Evolutionary conservation across 208 protist genomes (phyloP).

Genomic region (Trypanosoma melophagium): DNA sequence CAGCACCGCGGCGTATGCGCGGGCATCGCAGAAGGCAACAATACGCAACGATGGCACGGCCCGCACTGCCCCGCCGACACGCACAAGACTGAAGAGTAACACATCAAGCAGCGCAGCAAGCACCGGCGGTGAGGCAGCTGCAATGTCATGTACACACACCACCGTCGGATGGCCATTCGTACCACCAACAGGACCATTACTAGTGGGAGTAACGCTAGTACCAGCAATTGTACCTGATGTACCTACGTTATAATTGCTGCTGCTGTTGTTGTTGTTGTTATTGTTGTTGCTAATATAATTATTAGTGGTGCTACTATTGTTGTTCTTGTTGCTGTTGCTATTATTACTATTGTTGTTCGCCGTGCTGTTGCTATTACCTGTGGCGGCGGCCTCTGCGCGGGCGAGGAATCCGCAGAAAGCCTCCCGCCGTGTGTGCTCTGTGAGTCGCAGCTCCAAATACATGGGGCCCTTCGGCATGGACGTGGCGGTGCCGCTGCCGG

Average conservation of each 20-base stretch:
- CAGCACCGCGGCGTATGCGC: conserved; percentile 49
- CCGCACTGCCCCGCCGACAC: conserved; percentile 25
- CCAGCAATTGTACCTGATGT: too few relatives aligned
- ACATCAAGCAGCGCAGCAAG: conserved; percentile 70
- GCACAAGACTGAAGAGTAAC: conserved; percentile 50
- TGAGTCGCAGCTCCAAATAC: conserved; percentile 79
- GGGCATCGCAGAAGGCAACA: conserved; percentile 74
- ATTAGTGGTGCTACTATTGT: too few relatives aligned
- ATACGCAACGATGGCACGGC: conserved; percentile 58
- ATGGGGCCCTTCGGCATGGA: conserved; percentile 80
- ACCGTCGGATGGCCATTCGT: conserved; percentile 40
- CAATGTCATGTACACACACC: conserved; percentile 73
- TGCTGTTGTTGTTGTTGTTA: too few relatives aligned
- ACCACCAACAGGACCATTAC: background rate
- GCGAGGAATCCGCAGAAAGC: conserved; percentile 69
- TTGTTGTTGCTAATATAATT: too few relatives aligned
- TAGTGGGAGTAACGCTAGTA: background rate
- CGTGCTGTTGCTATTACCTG: too few relatives aligned
- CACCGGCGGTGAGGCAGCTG: conserved; percentile 54
- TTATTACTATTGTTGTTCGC: too few relatives aligned
- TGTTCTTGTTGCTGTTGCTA: too few relatives aligned
- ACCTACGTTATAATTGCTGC: too few relatives aligned
- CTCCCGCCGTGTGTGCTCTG: conserved; percentile 50
- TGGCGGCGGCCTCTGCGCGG: conserved; percentile 39
- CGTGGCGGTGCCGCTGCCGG: conserved; percentile 55